Evolutionary conservation across 257 asterid genomes (phyloP), one percentile per base, ranked within the genome.

Genomic region (Handroanthus guayacan): DNA sequence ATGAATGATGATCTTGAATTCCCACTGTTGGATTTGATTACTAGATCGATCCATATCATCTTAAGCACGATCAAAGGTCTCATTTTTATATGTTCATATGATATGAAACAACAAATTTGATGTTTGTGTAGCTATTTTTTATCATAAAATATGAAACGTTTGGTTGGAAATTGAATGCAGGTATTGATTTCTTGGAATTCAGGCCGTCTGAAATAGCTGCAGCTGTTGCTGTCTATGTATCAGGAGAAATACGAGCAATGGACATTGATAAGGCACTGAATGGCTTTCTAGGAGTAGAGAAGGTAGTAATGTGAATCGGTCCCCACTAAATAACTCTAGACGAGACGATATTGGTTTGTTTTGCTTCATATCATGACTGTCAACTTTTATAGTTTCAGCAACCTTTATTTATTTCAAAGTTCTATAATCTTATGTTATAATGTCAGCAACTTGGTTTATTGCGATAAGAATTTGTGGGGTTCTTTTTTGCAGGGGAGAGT

Each of bases 101-200:
- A 7, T 62, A 3, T 14, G 48, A 62, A 41, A 13, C 13, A 60
- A 54, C 16, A 4, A 58, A 71, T 76, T 67, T 41, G 45, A 51
- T 77, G 25, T 47, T 47, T 43, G 2, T 43, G 31, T 31, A 25
- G 47, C 25, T 10, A 0, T 4, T 69, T 58, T 17, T 25, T 16
- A n/a, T 57, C 36, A 17, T 38, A 10, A 25, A 48, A 57, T 20
- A 25, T 39, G 12, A 11, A 65, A 43, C 25, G 54, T 61, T 13
- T 80, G 48, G 58, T 65, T 84, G 86, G 85, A 62, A 79, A 83
- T 79, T 85, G 83, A 82, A 85, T 86, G 94, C 89, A 92, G 94
- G 89, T 79, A 86, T 89, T 81, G 96, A 89, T 75, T 89, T 89
- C 90, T 86, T 92, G 94, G 94, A 91, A 74, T 92, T 91, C 90